Percentiles rank a stretch among this genome's conserved stretches.
phyloP scores from a whole-genome alignment of 441 rosid genomes.

The Gossypium laxum region DNA sequence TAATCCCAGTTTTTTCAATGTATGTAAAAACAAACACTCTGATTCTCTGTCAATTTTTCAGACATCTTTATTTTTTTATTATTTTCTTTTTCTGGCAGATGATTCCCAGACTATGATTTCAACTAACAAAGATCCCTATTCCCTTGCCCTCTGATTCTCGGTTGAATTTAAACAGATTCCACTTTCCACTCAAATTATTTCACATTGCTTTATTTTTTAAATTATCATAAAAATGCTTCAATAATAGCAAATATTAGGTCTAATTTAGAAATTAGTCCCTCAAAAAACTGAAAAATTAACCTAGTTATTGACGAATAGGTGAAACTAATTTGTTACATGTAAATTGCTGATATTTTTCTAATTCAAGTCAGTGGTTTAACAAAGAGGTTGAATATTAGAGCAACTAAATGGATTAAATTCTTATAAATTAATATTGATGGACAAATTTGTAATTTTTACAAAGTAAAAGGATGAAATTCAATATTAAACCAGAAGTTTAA shows the following conservation, averaged over 20 bases:
- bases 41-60: conserved; percentile 1
- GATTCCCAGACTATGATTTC: not conserved
- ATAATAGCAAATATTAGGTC: no score
- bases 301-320: no score
- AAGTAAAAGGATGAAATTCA: not conserved
- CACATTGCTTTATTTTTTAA: not conserved
- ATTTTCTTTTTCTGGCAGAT: not conserved
- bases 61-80: not conserved
- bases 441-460: not conserved
- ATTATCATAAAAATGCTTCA: no score
- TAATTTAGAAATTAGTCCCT: no score
- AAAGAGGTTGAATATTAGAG: no score
- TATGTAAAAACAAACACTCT: not conserved
- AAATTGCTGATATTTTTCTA: no score
- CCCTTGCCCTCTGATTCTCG: not conserved
- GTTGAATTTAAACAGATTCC: not conserved
- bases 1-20: not conserved
- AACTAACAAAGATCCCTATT: not conserved
- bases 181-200: not conserved
- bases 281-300: no score
- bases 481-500: no score
- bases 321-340: no score
- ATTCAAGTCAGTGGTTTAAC: no score
- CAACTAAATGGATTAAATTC: no score
- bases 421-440: no score